Conservation (phyloP, 164 flowering plant species). For the Magnolia sinica region DNA sequence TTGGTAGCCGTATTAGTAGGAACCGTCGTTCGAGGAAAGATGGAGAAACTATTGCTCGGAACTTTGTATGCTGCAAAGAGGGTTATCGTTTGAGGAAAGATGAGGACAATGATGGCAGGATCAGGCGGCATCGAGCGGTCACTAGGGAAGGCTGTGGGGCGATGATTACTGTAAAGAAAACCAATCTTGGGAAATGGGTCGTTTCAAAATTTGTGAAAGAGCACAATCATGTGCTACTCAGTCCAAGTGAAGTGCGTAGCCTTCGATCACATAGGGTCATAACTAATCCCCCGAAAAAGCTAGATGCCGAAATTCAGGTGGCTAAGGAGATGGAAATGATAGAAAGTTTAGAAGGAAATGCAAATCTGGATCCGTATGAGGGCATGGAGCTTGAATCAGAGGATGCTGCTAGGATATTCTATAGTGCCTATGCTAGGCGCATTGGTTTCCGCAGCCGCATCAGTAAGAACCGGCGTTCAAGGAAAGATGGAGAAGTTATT, state of each 20-base stretch:
- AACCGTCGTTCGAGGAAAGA: constrained; percentile 19
- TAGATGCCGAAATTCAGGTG: constrained; percentile 12
- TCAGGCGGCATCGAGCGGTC: constrained; percentile 9
- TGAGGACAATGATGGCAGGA: constrained; percentile 11
- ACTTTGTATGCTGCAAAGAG: constrained; percentile 18
- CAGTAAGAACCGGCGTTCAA: constrained; percentile 46
- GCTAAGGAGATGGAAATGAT: constrained; percentile 23
- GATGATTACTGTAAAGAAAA: constrained; percentile 18
- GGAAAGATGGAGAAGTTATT: constrained; percentile 48
- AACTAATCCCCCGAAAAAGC: constrained; percentile 1
- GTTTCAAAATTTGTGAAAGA: constrained; percentile 16
- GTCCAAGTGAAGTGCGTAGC: constrained; percentile 8
- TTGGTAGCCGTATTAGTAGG: constrained; percentile 15
- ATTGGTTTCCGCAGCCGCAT: constrained; percentile 46
- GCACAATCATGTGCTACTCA: constrained; percentile 21
- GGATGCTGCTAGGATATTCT: constrained; percentile 37
- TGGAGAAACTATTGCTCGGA: constrained; percentile 16
- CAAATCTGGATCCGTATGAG: constrained; percentile 38
- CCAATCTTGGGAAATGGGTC: constrained; percentile 13
- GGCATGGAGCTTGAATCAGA: constrained; percentile 56
- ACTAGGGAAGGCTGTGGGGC: constrained; percentile 22
- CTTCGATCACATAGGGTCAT: constrained; percentile 15
- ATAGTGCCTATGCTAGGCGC: constrained; percentile 49
- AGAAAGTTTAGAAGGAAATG: constrained; percentile 30
- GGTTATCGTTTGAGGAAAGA: constrained; percentile 12